Evolutionary conservation across 139 green algal genomes (phyloP), one percentile per base, ranked within the genome.

Genomic region (Nannochloris sp.): DNA sequence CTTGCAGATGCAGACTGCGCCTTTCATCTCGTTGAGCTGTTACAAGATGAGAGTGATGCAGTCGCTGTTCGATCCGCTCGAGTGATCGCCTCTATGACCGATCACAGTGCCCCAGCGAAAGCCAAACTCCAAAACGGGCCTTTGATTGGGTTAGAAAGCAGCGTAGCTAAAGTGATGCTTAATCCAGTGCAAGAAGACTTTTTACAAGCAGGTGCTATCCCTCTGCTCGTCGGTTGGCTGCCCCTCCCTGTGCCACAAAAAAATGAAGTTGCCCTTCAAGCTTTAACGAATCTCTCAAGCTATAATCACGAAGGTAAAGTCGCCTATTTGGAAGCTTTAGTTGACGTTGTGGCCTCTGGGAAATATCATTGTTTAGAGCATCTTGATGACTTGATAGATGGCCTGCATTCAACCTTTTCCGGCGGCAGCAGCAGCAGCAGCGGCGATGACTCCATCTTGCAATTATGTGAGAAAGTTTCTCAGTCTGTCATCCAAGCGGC

Each of bases 131-230:
- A 48, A 15, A 30, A 24, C 25, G 56, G 56, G 23, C 23, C 61
- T 2, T 42, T 35, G 24, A 31, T 70, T 14, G 42, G 56, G 3
- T 33, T 75, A 0, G 68, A 75, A 19, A 55, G 24, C 2, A 27
- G 15, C 1, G 30, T 67, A 36, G 37, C 58, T 14, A 62, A 48
- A 3, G 31, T 64, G 5, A 23, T n/a, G 19, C 47, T 75, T n/a
- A 75, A 75, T 60, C 68, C 68, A 37, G 54, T 62, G n/a, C 68
- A 75, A 23, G 9, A 44, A 4, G 61, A 24, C 27, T 62, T 68
- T n/a, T 31, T 68, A 46, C 37, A 68, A 13, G 27, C 13, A 13
- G 65, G 65, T 0, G 65, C 67, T 0, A 23, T 74, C 30, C 13
- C 58, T 1, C 14, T 54, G n/a, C 46, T 74, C 7, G 67, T 74